Base-by-base conservation (phyloP, 345 rosid species). In the Eucalyptus curtisii region DNA sequence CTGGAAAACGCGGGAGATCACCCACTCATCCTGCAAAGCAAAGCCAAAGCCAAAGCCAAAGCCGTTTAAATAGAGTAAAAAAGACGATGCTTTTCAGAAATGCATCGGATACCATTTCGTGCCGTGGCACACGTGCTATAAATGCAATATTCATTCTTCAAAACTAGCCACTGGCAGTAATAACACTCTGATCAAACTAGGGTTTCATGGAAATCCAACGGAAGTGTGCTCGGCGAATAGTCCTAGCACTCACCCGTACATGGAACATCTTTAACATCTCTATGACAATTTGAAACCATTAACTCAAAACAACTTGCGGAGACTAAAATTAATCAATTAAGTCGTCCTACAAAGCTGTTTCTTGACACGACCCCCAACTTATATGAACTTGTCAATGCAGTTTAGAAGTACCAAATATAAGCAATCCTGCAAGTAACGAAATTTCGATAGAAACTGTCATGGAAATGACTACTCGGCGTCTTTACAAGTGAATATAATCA, bases 11-110 rank as follows among this genome's bases (percentile, higher is more conserved):
- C 99, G 91, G 44, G 97, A 96, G 87, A 98, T 96, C 25, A 98
- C 99, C 99, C 99, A 98, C 91, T 97, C 99, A 86, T 96, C 99
- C 99, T 98, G 91, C 13, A 88, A 30, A 87, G 91, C 13, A 88
- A 25, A 88, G n/a, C 17, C 20, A 40, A 48, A 86, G 13, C 44
- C 13, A 88, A 25, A 88, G n/a, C 17, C 20, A 40, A 48, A 86
- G 13, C 44, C 40, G 47, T 20, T 76, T 20, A 76, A 5, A 20
- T 5, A 76, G 1, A 10, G 82, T 3, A 20, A 64, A 64, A 37
- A 37, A 20, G 15, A 10, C 47, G 0, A 61, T 30, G 47, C 1
- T 71, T 37, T 71, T 20, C 25, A 25, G 30, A 76, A 76, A 44
- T 20, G 15, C 82, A 76, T 76, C 15, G 47, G 47, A 40, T 10